These are phyloP conservation scores for Warburgia ugandensis DNA, from an alignment of 164 flowering plant species.

Conservation along the genomic window DNA sequence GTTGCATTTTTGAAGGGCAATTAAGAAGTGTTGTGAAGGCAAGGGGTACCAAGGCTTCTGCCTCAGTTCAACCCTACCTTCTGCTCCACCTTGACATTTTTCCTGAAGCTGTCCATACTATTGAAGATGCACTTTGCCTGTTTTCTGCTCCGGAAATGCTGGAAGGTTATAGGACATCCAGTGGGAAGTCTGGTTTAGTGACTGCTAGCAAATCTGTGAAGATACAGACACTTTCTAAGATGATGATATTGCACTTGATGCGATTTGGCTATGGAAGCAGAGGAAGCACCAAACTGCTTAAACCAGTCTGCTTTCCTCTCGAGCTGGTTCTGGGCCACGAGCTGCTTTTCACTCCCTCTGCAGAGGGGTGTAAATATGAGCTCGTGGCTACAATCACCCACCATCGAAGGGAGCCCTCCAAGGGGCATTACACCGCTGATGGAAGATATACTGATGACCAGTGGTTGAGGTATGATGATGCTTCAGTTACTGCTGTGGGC, in stretches of 20 bases:
- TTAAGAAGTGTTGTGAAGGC: no score
- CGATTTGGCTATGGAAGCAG: slow-evolving; percentile 81
- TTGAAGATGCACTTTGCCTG: slow-evolving; percentile 80
- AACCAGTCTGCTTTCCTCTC: slow-evolving; percentile 74
- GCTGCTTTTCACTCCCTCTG: slow-evolving; percentile 53
- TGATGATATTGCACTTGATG: slow-evolving; percentile 90
- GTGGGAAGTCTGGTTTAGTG: slow-evolving; percentile 60
- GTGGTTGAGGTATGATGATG: slow-evolving; percentile 83
- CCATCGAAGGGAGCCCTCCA: slow-evolving; percentile 83
- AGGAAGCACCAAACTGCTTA: slow-evolving; percentile 87
- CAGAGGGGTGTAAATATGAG: slow-evolving; percentile 76
- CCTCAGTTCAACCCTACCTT: slow-evolving; percentile 79
- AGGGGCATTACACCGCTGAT: slow-evolving; percentile 90
- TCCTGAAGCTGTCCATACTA: slow-evolving; percentile 57
- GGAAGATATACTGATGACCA: slow-evolving; percentile 44
- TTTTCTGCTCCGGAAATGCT: slow-evolving; percentile 83
- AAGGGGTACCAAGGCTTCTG: slow-evolving; percentile 86
- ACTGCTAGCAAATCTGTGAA: slow-evolving; percentile 72
- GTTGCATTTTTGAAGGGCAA: no score
- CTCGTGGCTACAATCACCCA: slow-evolving; percentile 87
- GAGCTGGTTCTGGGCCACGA: slow-evolving; percentile 64
- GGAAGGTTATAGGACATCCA: slow-evolving; percentile 75
- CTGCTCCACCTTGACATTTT: slow-evolving; percentile 81
- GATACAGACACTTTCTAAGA: slow-evolving; percentile 69
- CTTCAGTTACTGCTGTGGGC: slow-evolving; percentile 53